Percentiles rank a stretch among this genome's conserved stretches.
phyloP scores from a whole-genome alignment of 2,329 filamentous ascomycete genomes.

The Pseudogymnoascus sp. region DNA sequence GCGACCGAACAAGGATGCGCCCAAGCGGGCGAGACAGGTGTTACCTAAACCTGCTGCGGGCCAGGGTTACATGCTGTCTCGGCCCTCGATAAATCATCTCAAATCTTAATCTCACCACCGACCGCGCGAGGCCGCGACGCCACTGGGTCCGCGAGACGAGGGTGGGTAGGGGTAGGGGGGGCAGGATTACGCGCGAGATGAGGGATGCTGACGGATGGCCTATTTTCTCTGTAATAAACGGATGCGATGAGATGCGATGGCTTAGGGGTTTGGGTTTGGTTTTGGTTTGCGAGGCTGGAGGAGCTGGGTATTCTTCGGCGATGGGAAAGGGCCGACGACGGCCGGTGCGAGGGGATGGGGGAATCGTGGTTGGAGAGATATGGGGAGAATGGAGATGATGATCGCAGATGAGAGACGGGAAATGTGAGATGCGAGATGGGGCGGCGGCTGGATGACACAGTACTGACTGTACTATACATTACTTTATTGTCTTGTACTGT shows the following conservation, averaged over 20 bases:
- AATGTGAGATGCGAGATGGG: background rate
- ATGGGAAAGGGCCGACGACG: background rate
- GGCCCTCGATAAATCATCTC: conserved; percentile 1
- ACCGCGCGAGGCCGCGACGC: background rate
- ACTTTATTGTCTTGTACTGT: background rate
- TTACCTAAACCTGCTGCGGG: background rate
- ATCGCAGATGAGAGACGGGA: background rate
- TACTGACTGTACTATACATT: background rate
- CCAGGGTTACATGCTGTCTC: background rate
- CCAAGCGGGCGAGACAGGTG: background rate
- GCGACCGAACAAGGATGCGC: background rate
- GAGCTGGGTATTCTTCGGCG: background rate
- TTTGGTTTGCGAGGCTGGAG: background rate
- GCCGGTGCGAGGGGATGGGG: background rate
- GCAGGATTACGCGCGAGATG: background rate
- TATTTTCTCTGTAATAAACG: background rate
- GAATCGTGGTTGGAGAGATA: background rate
- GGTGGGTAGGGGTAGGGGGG: too few species aligned
- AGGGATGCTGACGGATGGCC: background rate
- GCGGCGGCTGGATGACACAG: background rate
- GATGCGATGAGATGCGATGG: background rate
- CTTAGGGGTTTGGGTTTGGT: background rate
- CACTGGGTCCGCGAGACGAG: too few species aligned
- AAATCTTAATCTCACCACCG: conserved; percentile 2
- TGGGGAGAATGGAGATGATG: background rate